These are phyloP conservation scores for Pulveroboletus frians DNA, from an alignment of 768 basidiomycete genomes.

Conservation along the genomic window DNA sequence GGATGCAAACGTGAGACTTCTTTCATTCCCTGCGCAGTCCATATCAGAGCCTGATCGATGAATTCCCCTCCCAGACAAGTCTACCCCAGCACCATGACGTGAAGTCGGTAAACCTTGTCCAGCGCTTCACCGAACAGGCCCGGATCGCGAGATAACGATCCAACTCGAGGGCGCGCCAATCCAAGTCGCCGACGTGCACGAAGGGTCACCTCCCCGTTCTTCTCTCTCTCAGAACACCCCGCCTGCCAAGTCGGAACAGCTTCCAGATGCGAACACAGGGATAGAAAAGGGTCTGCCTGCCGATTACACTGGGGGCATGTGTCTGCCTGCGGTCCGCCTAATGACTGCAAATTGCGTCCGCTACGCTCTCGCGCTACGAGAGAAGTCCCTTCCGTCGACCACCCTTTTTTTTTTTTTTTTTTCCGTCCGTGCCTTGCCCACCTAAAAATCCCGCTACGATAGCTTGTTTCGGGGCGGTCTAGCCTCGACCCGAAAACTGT, in stretches of 20 bases:
- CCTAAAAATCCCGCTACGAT: constrained; percentile 5
- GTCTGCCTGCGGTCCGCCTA: constrained; percentile 29
- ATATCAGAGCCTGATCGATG: too few species aligned
- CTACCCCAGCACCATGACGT: constrained; percentile 13
- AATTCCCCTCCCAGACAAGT: too few species aligned
- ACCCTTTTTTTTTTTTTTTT: constrained; percentile 14
- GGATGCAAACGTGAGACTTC: constrained; percentile 19
- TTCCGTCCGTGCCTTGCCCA: constrained; percentile 16
- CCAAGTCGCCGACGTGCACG: constrained; percentile 21
- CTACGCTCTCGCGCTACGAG: constrained; percentile 17
- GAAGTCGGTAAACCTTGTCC: constrained; percentile 17
- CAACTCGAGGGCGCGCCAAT: constrained; percentile 19
- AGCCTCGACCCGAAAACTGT: neutral
- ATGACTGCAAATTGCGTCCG: constrained; percentile 23
- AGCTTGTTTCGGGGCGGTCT: constrained; percentile 5
- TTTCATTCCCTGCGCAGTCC: neutral
- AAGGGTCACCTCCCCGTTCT: constrained; percentile 19
- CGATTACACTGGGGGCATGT: constrained; percentile 17
- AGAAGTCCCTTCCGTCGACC: constrained; percentile 12
- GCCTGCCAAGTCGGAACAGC: constrained; percentile 12
- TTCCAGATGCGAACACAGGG: constrained; percentile 21
- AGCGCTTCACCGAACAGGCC: constrained; percentile 13
- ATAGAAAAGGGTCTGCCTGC: constrained; percentile 22
- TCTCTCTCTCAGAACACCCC: constrained; percentile 9
- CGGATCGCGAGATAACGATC: constrained; percentile 33